phyloP scores from a whole-genome alignment of 768 basidiomycete species.

The Russula ochroleuca region DNA sequence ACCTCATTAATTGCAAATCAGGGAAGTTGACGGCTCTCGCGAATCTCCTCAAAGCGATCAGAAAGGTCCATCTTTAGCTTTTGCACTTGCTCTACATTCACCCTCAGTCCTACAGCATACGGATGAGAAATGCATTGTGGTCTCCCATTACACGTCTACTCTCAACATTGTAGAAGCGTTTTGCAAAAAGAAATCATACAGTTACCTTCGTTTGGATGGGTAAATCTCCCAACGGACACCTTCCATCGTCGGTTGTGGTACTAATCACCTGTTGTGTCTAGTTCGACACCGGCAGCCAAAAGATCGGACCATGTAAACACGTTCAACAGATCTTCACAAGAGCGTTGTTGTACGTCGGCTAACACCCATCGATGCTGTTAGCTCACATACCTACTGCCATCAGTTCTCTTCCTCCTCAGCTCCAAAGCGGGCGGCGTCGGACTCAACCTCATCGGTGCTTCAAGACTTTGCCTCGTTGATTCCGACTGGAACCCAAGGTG shows the following conservation, averaged over 20 bases:
- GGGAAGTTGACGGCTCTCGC: constrained; percentile 72
- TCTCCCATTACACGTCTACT: constrained; percentile 95
- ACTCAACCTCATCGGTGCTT: constrained; percentile 89
- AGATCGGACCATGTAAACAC: constrained; percentile 82
- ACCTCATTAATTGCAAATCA: constrained; percentile 35
- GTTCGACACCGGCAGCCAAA: constrained; percentile 71
- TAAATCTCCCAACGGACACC: constrained; percentile 32
- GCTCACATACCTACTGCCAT: constrained; percentile 1
- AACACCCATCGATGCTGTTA: neutral
- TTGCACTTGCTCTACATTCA: neutral
- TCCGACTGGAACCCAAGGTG: constrained; percentile 94
- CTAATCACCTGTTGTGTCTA: constrained; percentile 32
- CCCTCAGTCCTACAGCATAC: constrained; percentile 46
- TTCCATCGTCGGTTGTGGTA: neutral
- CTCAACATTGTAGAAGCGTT: constrained; percentile 87
- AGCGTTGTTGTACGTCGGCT: constrained; percentile 57
- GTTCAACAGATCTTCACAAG: constrained; percentile 79
- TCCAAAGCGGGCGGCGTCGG: constrained; percentile 96
- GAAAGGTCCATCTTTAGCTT: constrained; percentile 42
- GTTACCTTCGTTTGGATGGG: constrained; percentile 87
- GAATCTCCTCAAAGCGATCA: constrained; percentile 56
- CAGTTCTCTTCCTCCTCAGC: constrained; percentile 88
- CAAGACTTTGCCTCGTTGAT: constrained; percentile 80
- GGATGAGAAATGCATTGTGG: constrained; percentile 91
- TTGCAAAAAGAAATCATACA: constrained; percentile 72